Base-by-base conservation (phyloP, 768 basidiomycete genomes). In the Pisolithus albus region DNA sequence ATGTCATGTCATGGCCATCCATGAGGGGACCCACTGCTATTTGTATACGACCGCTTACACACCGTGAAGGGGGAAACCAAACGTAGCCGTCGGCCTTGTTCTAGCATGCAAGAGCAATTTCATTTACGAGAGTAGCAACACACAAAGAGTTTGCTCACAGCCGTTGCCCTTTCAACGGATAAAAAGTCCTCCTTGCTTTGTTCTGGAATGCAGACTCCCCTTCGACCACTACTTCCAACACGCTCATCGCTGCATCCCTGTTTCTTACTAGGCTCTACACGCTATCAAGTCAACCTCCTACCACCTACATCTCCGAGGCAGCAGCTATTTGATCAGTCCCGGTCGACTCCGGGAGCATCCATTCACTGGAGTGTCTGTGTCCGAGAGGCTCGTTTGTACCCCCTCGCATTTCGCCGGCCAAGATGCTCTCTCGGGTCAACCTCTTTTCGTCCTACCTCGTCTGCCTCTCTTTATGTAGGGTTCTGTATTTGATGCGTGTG, bases 401-500 rank as follows among this genome's bases (percentile, higher is more conserved):
- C 43, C 10, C 9, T 24, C 13, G 15, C 15, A 3, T 26, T 34
- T 5, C 34, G 7, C 43, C 11, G 23, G 24, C 24, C 24, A 24
- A 47, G 46, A 58, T 58, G 51, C 36, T 44, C 18, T 46, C 44
- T n/a, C 49, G 48, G 44, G 21, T 32, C 36, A 39, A 46, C 24
- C 21, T 40, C 13, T 43, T 50, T 30, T n/a, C 43, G 41, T 38
- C 44, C 28, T 44, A 38, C 23, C 23, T 44, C 18, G 10, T 50
- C 36, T 32, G 55, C 10, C 43, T 55, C 16, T 38, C 49, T 42
- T 56, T 34, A 32, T n/a, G 56, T 56, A 30, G 16, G 56, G 51
- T 15, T 40, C 30, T 30, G 38, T 1, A 8, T 30, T 47, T 19
- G n/a, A 19, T 15, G 19, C 15, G 6, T 24, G 28, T 13, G 32